phyloP scores from a whole-genome alignment of 495 filamentous ascomycete species.

The Acidiella bohemica region DNA sequence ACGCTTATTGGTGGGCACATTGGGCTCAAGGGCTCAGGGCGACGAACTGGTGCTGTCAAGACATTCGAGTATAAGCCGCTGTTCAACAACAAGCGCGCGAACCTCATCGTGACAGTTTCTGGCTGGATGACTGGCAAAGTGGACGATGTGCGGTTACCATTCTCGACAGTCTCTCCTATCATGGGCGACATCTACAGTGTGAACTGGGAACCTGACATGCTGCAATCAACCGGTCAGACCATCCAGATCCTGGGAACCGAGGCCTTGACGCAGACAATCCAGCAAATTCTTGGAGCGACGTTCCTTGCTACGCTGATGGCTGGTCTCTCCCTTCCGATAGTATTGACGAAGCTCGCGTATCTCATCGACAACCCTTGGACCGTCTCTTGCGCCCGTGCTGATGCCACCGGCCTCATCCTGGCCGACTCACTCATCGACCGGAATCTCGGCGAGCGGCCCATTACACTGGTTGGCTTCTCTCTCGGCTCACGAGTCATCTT shows the following conservation, averaged over 20 bases:
- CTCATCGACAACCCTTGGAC: constrained; percentile 98
- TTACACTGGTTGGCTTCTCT: constrained; percentile 95
- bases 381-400: constrained; percentile 81
- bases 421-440: constrained; percentile 87
- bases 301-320: constrained; percentile 83
- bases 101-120: constrained; percentile 87
- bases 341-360: constrained; percentile 88
- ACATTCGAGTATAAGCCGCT: constrained; percentile 95
- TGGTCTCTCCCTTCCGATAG: constrained; percentile 79
- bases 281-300: constrained; percentile 88
- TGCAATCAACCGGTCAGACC: constrained; percentile 90
- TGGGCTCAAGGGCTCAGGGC: constrained; percentile 67
- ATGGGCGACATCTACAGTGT: constrained; percentile 99
- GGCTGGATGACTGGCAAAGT: constrained; percentile 98
- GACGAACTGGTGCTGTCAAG: constrained; percentile 77
- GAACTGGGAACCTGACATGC: constrained; percentile 96
- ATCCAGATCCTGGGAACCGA: constrained; percentile 98
- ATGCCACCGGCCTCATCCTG: constrained; percentile 78
- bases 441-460: constrained; percentile 78
- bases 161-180: constrained; percentile 86
- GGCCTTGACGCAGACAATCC: constrained; percentile 88
- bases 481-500: constrained; percentile 88
- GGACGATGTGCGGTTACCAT: constrained; percentile 90
- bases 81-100: constrained; percentile 94
- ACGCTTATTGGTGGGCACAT: constrained; percentile 78